Conservation (phyloP, 83 land plant genomes). For the Diphasiastrum complanatum region DNA sequence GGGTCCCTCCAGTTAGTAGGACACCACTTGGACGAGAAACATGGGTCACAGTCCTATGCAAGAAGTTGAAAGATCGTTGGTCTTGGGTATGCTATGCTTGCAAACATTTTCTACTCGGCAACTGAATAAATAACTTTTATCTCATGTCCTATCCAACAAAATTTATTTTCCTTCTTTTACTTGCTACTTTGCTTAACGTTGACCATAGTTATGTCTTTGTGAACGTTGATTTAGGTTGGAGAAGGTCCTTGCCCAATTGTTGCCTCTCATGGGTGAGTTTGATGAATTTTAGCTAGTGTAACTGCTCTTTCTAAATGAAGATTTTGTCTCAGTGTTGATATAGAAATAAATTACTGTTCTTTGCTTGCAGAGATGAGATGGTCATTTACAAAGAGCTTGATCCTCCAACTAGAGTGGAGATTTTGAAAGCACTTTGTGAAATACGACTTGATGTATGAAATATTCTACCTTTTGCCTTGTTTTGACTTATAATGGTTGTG, state of each 20-base stretch:
- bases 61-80: conserved; percentile 96
- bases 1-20: conserved; percentile 82
- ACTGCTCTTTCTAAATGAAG: background rate
- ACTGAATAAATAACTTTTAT: background rate
- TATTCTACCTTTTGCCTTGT: background rate
- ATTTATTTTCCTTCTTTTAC: background rate
- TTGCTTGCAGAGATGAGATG: conserved; percentile 51
- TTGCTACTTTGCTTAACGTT: conserved; percentile 2
- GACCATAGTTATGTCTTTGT: background rate
- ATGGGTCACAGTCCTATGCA: conserved; percentile 91
- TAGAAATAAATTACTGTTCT: background rate
- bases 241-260: conserved; percentile 87
- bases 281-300: background rate
- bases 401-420: conserved; percentile 62
- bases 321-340: background rate
- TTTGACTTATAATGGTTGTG: too few species aligned
- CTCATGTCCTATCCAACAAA: background rate
- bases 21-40: conserved; percentile 72
- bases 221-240: conserved; percentile 57
- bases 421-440: conserved; percentile 89
- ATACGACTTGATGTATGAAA: conserved; percentile 78
- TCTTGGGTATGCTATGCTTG: conserved; percentile 62
- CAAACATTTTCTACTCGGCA: background rate
- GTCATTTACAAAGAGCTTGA: conserved; percentile 65
- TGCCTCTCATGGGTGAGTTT: conserved; percentile 77